These are phyloP conservation scores for Leptographium galeiforme DNA, from an alignment of 2,329 filamentous ascomycete species.

Conservation along the genomic window DNA sequence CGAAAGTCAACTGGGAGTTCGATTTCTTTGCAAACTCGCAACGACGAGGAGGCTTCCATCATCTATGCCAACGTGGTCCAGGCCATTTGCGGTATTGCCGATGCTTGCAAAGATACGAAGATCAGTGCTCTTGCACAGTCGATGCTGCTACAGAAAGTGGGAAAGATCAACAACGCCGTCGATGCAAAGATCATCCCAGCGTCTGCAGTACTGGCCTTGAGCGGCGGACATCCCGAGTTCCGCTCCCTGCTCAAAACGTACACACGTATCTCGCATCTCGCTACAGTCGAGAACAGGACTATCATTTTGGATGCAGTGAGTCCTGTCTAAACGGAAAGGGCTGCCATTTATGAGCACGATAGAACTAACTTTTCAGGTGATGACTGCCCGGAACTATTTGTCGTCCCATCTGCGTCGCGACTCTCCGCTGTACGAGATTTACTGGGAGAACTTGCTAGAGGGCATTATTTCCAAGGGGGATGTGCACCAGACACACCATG, in stretches of 20 bases:
- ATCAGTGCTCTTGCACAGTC: slow-evolving; percentile 87
- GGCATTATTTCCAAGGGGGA: slow-evolving; percentile 85
- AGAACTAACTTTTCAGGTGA: slow-evolving; percentile 32
- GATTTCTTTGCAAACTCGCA: slow-evolving; percentile 62
- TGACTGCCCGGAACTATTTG: slow-evolving; percentile 67
- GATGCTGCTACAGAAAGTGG: slow-evolving; percentile 92
- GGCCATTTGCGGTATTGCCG: slow-evolving; percentile 82
- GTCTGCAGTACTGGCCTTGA: slow-evolving; percentile 62
- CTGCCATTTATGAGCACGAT: not conserved
- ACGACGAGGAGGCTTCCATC: slow-evolving; percentile 64
- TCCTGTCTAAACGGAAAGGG: slow-evolving; percentile 5
- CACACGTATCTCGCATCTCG: slow-evolving; percentile 59
- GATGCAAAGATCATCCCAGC: slow-evolving; percentile 80
- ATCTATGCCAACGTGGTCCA: slow-evolving; percentile 87
- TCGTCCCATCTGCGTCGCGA: slow-evolving; percentile 54
- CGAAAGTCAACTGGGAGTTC: slow-evolving; percentile 56
- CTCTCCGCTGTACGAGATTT: slow-evolving; percentile 69
- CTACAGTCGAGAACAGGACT: slow-evolving; percentile 54
- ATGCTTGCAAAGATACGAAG: slow-evolving; percentile 70
- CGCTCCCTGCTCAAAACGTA: slow-evolving; percentile 77
- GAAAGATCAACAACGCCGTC: slow-evolving; percentile 65
- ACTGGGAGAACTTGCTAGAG: slow-evolving; percentile 72
- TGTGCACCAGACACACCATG: slow-evolving; percentile 58
- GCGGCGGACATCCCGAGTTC: slow-evolving; percentile 70
- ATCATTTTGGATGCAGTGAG: slow-evolving; percentile 59